Conservation (phyloP, 2,329 filamentous ascomycete genomes). For the Aplosporella prunicola region DNA sequence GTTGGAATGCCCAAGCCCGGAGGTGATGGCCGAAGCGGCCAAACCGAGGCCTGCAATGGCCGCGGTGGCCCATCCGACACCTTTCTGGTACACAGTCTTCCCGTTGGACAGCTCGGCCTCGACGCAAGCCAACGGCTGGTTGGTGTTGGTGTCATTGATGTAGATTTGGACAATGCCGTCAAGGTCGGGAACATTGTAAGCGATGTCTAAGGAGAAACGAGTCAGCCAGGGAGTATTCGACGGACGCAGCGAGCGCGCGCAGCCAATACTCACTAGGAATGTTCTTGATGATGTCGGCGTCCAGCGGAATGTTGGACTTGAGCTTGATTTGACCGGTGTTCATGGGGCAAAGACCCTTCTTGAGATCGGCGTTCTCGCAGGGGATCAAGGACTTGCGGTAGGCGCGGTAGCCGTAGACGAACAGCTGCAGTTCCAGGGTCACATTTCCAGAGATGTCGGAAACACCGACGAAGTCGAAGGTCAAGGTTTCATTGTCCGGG, state of each 20-base stretch:
- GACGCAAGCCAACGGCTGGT: constrained; percentile 67
- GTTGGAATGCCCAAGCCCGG: constrained; percentile 84
- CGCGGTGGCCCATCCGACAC: constrained; percentile 82
- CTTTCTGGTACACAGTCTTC: constrained; percentile 81
- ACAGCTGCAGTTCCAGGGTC: constrained; percentile 63
- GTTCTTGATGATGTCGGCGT: constrained; percentile 50
- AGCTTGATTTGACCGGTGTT: constrained; percentile 71
- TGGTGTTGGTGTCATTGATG: constrained; percentile 61
- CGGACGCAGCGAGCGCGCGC: neutral
- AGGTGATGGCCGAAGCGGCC: constrained; percentile 77
- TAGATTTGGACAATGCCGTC: constrained; percentile 76
- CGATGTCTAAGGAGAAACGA: constrained; percentile 54
- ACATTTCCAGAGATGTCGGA: constrained; percentile 79
- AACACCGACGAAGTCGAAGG: constrained; percentile 68
- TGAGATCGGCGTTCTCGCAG: constrained; percentile 51
- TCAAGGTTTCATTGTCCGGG: constrained; percentile 61
- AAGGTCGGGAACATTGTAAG: constrained; percentile 82
- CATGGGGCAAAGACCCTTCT: constrained; percentile 88
- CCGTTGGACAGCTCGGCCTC: constrained; percentile 83
- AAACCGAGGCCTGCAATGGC: constrained; percentile 78
- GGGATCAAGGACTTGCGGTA: constrained; percentile 62
- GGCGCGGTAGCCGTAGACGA: constrained; percentile 73
- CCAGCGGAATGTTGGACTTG: constrained; percentile 53
- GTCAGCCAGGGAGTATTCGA: neutral
- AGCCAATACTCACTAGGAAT: constrained; percentile 55